Base-by-base conservation (phyloP, 176 grass and related monocot genomes). In the Rhynchospora breviuscula region DNA sequence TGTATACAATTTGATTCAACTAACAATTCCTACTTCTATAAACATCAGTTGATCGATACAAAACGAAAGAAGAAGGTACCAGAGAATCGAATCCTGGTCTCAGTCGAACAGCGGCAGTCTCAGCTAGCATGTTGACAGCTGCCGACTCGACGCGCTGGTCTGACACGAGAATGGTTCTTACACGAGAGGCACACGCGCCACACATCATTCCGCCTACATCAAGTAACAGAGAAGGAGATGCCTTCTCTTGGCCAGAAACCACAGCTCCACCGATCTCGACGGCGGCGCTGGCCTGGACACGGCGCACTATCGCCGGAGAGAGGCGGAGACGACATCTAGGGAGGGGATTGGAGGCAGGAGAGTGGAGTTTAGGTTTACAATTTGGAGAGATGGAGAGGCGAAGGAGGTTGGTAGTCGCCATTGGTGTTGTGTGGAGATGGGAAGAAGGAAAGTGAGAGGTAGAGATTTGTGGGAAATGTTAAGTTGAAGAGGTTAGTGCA, bases 161-260 rank as follows among this genome's bases (percentile, higher is more conserved):
- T 23, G 92, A 85, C 2, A 87, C 82, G 23, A 98, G 91, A 71
- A 98, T 81, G 18, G 91, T 67, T 52, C 95, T 86, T 80, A 98
- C 95, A 33, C 92, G 89, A n/a, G 95, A 88, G 31, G 89, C 95
- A 82, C 95, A 98, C 48, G 89, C 92, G 49, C 91, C 95, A 80
- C 95, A 98, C 92, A 98, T 98, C 95, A 98, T 98, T 40, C 95
- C 91, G 66, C 89, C 82, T 64, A 98, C 95, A 67, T 98, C 92
- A 73, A 98, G 91, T 43, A 95, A 85, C 44, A 93, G 87, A 64
- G 89, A 84, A 5, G 91, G 67, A 49, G 12, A 75, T 81, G 45
- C 13, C 72, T 25, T 26, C 1, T 54, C 78, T 52, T 80, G 78
- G 8, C 79, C 82, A 4, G 48, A 59, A 25, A 17, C 64, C 3